phyloP scores from a whole-genome alignment of 2,329 filamentous ascomycete genomes.

The Chaetomium strumarium region DNA sequence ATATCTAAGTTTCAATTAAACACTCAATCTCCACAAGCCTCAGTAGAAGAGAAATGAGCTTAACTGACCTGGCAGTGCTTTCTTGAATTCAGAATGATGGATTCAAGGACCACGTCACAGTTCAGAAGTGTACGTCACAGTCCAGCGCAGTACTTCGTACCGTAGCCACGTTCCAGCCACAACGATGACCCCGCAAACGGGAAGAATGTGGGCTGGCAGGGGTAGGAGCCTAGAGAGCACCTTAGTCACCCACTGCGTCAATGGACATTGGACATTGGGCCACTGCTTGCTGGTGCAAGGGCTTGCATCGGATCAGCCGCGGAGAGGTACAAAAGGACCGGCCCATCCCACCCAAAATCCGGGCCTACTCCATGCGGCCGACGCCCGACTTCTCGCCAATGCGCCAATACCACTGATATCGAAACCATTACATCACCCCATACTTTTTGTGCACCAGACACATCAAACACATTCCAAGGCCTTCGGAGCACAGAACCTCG shows the following conservation, averaged over 20 bases:
- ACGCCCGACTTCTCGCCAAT: conserved; percentile 1
- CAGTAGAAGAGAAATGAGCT: too few species aligned
- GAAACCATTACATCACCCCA: conserved; percentile 17
- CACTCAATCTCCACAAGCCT: too few species aligned
- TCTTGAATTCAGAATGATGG: too few species aligned
- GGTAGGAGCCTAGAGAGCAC: neutral
- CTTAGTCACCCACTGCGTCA: neutral
- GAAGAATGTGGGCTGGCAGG: neutral
- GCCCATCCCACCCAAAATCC: conserved; percentile 29
- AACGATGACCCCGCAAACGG: conserved; percentile 23
- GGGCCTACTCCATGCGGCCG: conserved; percentile 20
- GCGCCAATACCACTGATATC: conserved; percentile 1
- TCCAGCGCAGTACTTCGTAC: neutral
- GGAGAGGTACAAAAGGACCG: conserved; percentile 33
- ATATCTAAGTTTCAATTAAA: too few species aligned
- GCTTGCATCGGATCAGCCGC: conserved; percentile 7
- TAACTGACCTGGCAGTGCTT: too few species aligned
- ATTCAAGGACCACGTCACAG: too few species aligned
- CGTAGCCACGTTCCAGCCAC: conserved; percentile 20
- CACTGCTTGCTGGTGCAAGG: neutral
- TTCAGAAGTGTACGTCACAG: too few species aligned
- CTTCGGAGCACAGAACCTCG: neutral
- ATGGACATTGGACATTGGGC: conserved; percentile 9
- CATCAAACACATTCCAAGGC: neutral
- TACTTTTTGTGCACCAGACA: neutral